Evolutionary conservation across 768 basidiomycete species (phyloP).

Genomic region (Trametes meyenii): DNA sequence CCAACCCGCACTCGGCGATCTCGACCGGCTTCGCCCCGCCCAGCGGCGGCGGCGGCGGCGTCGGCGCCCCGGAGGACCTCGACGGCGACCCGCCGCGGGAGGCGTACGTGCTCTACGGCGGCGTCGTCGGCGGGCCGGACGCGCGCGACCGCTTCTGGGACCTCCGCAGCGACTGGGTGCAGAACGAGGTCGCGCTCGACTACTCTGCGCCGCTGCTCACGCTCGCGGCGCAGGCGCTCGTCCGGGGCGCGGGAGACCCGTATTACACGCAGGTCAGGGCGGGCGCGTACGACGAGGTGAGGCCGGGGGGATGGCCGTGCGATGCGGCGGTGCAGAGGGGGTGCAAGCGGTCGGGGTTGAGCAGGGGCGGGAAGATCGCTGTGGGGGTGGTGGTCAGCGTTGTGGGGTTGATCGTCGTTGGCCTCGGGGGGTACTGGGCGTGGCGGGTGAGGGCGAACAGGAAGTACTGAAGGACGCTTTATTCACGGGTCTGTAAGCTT

Average conservation of each 20-base stretch:
- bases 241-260: conserved; percentile 70
- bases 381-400: conserved; percentile 68
- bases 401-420: conserved; percentile 61
- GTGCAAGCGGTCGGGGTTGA: conserved; percentile 52
- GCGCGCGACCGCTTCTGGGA: conserved; percentile 77
- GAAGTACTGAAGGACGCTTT: conserved; percentile 4
- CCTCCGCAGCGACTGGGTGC: conserved; percentile 86
- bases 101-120: conserved; percentile 83
- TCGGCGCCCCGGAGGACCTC: conserved; percentile 58
- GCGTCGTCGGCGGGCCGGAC: conserved; percentile 86
- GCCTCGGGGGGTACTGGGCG: conserved; percentile 37
- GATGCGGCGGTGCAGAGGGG: conserved; percentile 66
- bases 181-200: conserved; percentile 88
- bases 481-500: no score
- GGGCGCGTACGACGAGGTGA: conserved; percentile 63
- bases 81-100: conserved; percentile 65
- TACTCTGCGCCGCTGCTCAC: conserved; percentile 92
- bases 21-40: conserved; percentile 72
- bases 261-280: conserved; percentile 73
- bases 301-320: conserved; percentile 74
- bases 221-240: conserved; percentile 75
- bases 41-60: conserved; percentile 59
- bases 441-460: conserved; percentile 14
- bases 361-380: conserved; percentile 63
- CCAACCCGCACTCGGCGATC: conserved; percentile 89